Base-by-base conservation (phyloP, 805 yeast species). In the Teunomyces lycoperdinae region DNA sequence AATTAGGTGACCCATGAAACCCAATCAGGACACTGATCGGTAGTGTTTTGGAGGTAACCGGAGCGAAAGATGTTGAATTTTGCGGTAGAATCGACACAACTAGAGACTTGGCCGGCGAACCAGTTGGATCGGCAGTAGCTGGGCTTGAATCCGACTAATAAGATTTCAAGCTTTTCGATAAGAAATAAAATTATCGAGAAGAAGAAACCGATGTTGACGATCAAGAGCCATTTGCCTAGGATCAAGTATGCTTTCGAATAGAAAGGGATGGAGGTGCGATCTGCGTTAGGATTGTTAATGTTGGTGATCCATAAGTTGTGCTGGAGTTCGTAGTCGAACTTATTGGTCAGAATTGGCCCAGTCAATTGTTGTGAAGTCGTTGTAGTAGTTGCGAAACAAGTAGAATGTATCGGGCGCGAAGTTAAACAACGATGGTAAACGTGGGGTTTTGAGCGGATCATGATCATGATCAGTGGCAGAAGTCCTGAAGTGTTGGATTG, bases 341-440 rank as follows among this genome's bases (percentile, higher is more conserved):
- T 63, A 31, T 78, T 73, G 44, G 76, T 76, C 46, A 65, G 63
- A 28, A 78, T 63, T 70, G 2, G 78, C 74, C 84, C 85, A 80
- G 61, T 80, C 85, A 13, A 80, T 77, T 14, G 84, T 78, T 17
- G 85, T 80, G 61, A 79, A 80, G 60, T 80, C 84, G 57, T 80
- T 81, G 58, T 80, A 80, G 64, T 67, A 78, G 52, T 67, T 70
- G 24, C 76, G 46, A 13, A 60, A 40, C 11, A 60, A 24, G 46
- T 54, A 57, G 24, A 61, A 47, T 4, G 58, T 42, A 27, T 52
- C 39, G 5, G 39, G 26, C 9, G 55, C 26, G 60, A 56, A 11
- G 56, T 38, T 38, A 42, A 85, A 84, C 63, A 81, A 85, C 63
- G 79, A 80, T 57, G 91, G 84, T 43, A 79, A 80, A 59, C 77